Evolutionary conservation across 192 early-diverging fungal genomes (phyloP).

Genomic region (Coemansia erecta): DNA sequence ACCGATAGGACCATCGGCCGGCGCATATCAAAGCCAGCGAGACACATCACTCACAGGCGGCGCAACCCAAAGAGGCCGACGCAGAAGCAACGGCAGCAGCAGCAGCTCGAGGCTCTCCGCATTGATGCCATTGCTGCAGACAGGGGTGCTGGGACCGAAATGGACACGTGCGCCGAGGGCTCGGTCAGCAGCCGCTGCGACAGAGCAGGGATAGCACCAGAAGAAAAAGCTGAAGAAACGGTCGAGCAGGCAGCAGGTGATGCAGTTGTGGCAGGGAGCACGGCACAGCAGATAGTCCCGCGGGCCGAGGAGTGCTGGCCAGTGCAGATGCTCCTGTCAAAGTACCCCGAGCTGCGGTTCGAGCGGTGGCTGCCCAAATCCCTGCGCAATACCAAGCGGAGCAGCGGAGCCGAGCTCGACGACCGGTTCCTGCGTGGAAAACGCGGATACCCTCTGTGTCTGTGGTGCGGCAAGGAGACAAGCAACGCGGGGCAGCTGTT

Average conservation of each 20-base stretch:
- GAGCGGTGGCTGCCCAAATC: conserved; percentile 40
- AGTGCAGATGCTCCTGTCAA: conserved; percentile 28
- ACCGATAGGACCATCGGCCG: conserved; percentile 4
- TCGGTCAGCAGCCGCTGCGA: background rate
- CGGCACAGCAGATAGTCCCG: conserved; percentile 29
- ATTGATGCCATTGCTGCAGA: background rate
- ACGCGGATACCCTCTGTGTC: conserved; percentile 28
- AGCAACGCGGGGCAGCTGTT: conserved; percentile 12
- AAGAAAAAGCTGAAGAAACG: no score
- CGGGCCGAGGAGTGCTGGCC: conserved; percentile 40
- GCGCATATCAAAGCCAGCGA: background rate
- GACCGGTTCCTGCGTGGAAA: conserved; percentile 36
- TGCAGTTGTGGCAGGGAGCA: conserved; percentile 3
- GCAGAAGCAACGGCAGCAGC: conserved; percentile 5
- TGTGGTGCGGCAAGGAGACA: conserved; percentile 45
- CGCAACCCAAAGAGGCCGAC: background rate
- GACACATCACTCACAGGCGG: background rate
- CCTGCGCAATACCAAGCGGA: conserved; percentile 18
- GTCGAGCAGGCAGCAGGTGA: no score
- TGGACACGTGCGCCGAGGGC: background rate
- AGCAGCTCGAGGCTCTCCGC: background rate
- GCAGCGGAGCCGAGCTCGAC: conserved; percentile 22
- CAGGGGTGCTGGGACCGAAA: background rate
- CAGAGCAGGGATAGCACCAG: conserved; percentile 7
- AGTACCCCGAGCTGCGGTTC: conserved; percentile 41